Percentiles rank a stretch among this genome's conserved stretches.
Conservation (phyloP, 2,329 filamentous ascomycete species). For the Dactylellina leptospora region DNA sequence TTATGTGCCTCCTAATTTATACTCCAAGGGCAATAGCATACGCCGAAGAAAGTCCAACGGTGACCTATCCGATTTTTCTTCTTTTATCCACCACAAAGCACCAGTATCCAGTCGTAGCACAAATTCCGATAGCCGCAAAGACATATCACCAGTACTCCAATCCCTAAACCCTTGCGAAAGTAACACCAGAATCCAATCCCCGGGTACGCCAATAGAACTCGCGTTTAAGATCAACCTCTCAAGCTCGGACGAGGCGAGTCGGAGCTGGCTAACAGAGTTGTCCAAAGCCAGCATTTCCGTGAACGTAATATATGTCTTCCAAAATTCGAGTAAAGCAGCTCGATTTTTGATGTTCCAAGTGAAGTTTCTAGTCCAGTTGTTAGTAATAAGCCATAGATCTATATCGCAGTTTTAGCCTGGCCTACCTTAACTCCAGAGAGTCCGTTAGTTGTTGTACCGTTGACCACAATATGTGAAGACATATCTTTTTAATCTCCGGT, state of each 20-base stretch:
- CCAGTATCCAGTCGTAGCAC: conserved; percentile 22
- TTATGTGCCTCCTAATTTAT: neutral
- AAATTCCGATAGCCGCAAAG: conserved; percentile 40
- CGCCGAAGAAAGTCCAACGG: conserved; percentile 35
- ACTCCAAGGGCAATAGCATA: conserved; percentile 3
- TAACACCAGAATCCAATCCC: conserved; percentile 56
- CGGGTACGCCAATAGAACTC: conserved; percentile 24
- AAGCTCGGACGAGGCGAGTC: conserved; percentile 55
- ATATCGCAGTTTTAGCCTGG: neutral
- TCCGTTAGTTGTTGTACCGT: conserved; percentile 48
- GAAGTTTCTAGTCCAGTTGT: conserved; percentile 26
- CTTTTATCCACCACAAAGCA: conserved; percentile 40
- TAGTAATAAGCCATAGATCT: neutral
- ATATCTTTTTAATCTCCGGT: conserved; percentile 56
- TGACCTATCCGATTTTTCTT: neutral
- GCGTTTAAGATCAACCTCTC: conserved; percentile 35
- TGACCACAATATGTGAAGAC: conserved; percentile 55
- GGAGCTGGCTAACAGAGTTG: conserved; percentile 56
- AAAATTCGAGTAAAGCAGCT: conserved; percentile 29
- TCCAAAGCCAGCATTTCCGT: conserved; percentile 56
- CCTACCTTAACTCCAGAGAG: conserved; percentile 27
- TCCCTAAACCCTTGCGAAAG: conserved; percentile 54
- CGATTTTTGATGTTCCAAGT: conserved; percentile 27
- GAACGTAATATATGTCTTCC: conserved; percentile 57
- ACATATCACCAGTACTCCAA: conserved; percentile 53